Percentiles rank a stretch among this genome's conserved stretches.
phyloP scores from a whole-genome alignment of 495 filamentous ascomycete genomes.

The Penicillium roqueforti region DNA sequence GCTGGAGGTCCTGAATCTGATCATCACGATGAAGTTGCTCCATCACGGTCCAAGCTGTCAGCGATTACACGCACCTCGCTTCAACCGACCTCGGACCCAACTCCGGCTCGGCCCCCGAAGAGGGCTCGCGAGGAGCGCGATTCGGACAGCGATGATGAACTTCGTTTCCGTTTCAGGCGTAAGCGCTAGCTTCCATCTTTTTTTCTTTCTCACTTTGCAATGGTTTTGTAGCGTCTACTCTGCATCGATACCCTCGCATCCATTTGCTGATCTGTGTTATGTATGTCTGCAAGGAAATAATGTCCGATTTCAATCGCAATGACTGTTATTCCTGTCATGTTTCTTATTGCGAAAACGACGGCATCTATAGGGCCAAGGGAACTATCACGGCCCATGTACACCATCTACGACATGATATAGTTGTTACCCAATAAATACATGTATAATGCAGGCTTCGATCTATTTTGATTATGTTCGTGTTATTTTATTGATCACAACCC shows the following conservation, averaged over 20 bases:
- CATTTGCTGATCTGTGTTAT: neutral
- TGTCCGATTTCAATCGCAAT: neutral
- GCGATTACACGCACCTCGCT: conserved; percentile 4
- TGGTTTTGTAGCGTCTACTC: conserved; percentile 7
- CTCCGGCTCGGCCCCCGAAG: conserved; percentile 37
- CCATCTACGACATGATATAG: neutral
- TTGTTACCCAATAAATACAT: neutral
- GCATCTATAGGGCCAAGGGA: neutral
- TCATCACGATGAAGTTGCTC: conserved; percentile 1
- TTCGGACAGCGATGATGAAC: conserved; percentile 49
- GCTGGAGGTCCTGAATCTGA: conserved; percentile 16
- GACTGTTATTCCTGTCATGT: neutral
- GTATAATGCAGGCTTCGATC: neutral
- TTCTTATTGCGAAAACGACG: neutral
- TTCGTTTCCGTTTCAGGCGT: conserved; percentile 56
- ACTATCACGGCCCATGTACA: neutral
- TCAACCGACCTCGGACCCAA: conserved; percentile 16
- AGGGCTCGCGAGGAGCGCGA: conserved; percentile 35
- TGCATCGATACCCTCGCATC: conserved; percentile 20
- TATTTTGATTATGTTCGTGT: neutral
- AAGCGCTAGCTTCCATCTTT: conserved; percentile 31
- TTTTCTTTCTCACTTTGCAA: conserved; percentile 1
- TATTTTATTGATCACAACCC: neutral
- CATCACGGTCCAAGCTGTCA: conserved; percentile 13
- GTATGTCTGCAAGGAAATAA: neutral